Conservation (phyloP, 2,329 filamentous ascomycete species). For the Peltaster fructicola region DNA sequence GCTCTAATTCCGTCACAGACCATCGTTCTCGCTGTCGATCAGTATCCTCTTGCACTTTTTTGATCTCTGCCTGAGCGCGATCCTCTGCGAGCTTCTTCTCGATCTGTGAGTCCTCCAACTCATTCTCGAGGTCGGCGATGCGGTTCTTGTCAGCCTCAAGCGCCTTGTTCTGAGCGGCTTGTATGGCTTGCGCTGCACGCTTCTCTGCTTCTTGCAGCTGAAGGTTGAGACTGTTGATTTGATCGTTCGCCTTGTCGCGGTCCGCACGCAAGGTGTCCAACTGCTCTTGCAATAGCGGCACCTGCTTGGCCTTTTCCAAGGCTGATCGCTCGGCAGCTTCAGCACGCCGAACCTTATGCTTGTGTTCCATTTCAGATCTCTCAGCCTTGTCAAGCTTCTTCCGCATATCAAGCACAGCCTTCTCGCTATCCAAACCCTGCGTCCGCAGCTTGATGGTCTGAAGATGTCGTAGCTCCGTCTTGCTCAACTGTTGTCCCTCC, state of each 20-base stretch:
- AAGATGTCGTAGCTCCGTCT: slow-evolving; percentile 69
- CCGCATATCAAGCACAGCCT: slow-evolving; percentile 33
- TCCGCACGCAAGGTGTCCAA: slow-evolving; percentile 17
- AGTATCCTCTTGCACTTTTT: slow-evolving; percentile 54
- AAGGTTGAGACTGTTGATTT: slow-evolving; percentile 49
- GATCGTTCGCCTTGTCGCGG: slow-evolving; percentile 31
- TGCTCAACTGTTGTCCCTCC: slow-evolving; percentile 77
- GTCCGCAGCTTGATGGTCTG: slow-evolving; percentile 56
- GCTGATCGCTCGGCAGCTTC: slow-evolving; percentile 41
- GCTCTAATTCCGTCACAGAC: slow-evolving; percentile 52
- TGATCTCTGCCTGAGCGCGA: slow-evolving; percentile 49
- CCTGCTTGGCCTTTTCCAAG: slow-evolving; percentile 39
- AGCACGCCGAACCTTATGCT: slow-evolving; percentile 42
- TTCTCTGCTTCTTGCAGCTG: slow-evolving; percentile 52
- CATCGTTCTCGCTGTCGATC: slow-evolving; percentile 55
- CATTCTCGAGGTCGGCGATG: slow-evolving; percentile 40
- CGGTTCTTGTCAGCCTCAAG: slow-evolving; percentile 46
- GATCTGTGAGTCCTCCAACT: slow-evolving; percentile 46
- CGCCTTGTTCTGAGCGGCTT: slow-evolving; percentile 48
- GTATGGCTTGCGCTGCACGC: slow-evolving; percentile 48
- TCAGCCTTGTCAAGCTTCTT: slow-evolving; percentile 48
- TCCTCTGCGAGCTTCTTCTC: slow-evolving; percentile 64
- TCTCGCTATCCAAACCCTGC: slow-evolving; percentile 34
- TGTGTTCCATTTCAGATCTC: slow-evolving; percentile 42
- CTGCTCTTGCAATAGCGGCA: slow-evolving; percentile 37